Evolutionary conservation across 225 moss, liverwort and hornwort species (phyloP).

Genomic region (Pleurozium schreberi): DNA sequence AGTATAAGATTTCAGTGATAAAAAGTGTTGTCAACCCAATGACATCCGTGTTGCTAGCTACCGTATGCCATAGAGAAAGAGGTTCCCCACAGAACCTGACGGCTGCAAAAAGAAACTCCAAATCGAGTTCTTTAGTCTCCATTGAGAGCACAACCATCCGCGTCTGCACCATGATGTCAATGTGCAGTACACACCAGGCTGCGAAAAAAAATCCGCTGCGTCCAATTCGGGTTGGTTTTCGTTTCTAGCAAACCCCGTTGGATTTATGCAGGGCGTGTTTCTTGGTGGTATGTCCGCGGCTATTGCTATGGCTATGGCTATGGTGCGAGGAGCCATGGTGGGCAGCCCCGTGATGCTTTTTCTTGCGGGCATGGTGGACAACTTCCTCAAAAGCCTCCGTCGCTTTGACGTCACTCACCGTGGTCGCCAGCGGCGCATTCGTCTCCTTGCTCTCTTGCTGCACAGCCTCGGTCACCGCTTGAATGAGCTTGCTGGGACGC

Average conservation of each 20-base stretch:
- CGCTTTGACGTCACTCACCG: not conserved
- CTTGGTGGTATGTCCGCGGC: constrained; percentile 1
- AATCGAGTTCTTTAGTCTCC: not conserved
- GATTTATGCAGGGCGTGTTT: constrained; percentile 16
- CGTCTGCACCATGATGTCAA: not conserved
- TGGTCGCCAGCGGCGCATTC: not conserved
- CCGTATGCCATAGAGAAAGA: not conserved
- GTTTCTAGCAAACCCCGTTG: constrained; percentile 17
- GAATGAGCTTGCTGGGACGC: constrained; percentile 22
- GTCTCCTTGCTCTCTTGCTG: not conserved
- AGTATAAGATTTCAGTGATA: not conserved
- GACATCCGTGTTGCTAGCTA: not conserved
- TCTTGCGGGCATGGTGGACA: not conserved
- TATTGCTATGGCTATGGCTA: constrained; percentile 2
- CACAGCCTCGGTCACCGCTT: constrained; percentile 19
- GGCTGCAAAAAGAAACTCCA: not conserved
- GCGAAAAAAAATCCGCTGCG: no score
- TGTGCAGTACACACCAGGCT: not conserved
- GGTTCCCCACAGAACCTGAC: no score
- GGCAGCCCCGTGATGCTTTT: constrained; percentile 1
- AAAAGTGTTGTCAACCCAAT: not conserved
- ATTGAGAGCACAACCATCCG: not conserved
- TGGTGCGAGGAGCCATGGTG: not conserved
- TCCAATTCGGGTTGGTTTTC: not conserved
- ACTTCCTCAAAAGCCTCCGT: constrained; percentile 3